Base-by-base conservation (phyloP, 2,329 filamentous ascomycete genomes). In the Ilyonectria sp. region DNA sequence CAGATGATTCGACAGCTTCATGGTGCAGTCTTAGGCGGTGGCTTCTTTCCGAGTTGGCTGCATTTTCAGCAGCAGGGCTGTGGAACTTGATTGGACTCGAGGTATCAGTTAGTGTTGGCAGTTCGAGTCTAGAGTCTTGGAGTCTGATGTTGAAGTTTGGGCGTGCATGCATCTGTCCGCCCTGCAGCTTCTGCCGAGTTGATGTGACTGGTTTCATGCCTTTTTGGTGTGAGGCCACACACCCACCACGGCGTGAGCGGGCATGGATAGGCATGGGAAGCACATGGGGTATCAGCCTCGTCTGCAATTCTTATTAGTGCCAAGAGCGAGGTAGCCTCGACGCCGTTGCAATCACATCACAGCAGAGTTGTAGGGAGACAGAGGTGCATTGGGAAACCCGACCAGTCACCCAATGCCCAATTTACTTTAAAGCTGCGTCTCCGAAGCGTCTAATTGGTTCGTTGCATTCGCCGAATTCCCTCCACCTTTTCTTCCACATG, bases 161-260 rank as follows among this genome's bases (percentile, higher is more conserved):
- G 43, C 49, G 31, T 54, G 57, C 57, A 56, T 61, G 21, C 53
- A 56, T 46, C 26, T 52, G 52, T 52, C 26, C 13, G 52, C 43
- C 44, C 50, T 57, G 44, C 53, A 50, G 52, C 52, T 46, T 33
- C 40, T 52, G 21, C 19, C 37, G 21, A 50, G 26, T 47, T 52
- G 53, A 44, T 50, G 37, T 50, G 40, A 33, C 23, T 33, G 26
- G 58, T 61, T 60, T 66, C 63, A 66, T 61, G 35, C 35, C 29
- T 29, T 31, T 58, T 31, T 35, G 17, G 26, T 35, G 47, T 58
- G 33, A 56, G 47, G 46, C 46, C 58, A 60, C 52, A 44, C 57
- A 60, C 52, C 52, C 57, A 56, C 57, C 43, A 56, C 37, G 37
- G 46, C 29, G 63, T 56, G 46, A 37, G 58, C 40, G 37, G 53